These are phyloP conservation scores for Brassica nigra DNA, from an alignment of 345 rosid genomes.

Conservation along the genomic window DNA sequence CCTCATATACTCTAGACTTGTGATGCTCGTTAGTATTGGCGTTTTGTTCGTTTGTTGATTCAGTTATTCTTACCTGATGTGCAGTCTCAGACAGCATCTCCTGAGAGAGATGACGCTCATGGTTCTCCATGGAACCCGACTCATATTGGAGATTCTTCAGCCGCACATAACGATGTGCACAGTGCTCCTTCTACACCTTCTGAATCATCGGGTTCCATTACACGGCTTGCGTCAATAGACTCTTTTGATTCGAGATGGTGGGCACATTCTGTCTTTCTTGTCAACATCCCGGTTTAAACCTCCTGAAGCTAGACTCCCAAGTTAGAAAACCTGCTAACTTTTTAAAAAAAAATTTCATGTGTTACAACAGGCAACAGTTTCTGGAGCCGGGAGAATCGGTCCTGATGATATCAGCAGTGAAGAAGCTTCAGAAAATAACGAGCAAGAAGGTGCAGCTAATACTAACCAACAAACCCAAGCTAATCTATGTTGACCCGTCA, in stretches of 20 bases:
- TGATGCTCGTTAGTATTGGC: not conserved
- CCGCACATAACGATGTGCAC: slow-evolving; percentile 56
- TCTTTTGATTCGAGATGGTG: slow-evolving; percentile 99
- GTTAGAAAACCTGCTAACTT: too few relatives aligned
- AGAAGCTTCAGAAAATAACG: slow-evolving; percentile 85
- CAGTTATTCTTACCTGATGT: not conserved
- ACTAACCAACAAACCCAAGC: slow-evolving; percentile 93
- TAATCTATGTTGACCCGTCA: slow-evolving; percentile 86
- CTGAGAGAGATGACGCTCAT: slow-evolving; percentile 56
- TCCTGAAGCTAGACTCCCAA: too few relatives aligned
- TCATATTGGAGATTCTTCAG: slow-evolving; percentile 66
- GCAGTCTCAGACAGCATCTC: slow-evolving; percentile 44
- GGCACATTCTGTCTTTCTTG: slow-evolving; percentile 40
- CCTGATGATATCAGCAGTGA: slow-evolving; percentile 93
- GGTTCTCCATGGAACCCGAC: slow-evolving; percentile 82
- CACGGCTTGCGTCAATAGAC: slow-evolving; percentile 95
- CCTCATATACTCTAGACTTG: not conserved
- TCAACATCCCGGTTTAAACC: not conserved
- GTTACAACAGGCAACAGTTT: slow-evolving; percentile 84
- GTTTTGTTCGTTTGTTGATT: slow-evolving; percentile 16
- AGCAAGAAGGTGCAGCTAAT: slow-evolving; percentile 99
- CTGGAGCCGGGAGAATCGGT: slow-evolving; percentile 93
- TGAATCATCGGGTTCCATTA: slow-evolving; percentile 70
- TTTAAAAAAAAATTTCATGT: too few relatives aligned
- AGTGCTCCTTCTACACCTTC: slow-evolving; percentile 48